These are phyloP conservation scores for Rhodotorula glutinis DNA, from an alignment of 1,284 basidiomycete genomes.

Conservation along the genomic window DNA sequence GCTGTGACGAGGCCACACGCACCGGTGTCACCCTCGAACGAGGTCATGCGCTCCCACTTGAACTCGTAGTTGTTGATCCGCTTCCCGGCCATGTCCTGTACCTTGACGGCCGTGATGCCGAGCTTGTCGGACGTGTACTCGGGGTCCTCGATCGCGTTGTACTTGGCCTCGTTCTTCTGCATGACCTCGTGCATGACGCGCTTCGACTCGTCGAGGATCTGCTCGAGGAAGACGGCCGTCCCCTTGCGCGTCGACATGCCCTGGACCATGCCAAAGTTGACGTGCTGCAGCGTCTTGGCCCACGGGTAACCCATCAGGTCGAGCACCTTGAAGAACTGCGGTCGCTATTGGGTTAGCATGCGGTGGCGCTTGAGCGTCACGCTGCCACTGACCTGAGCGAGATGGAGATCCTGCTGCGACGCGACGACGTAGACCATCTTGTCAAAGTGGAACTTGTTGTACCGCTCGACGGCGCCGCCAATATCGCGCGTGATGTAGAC, in stretches of 20 bases:
- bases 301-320: constrained; percentile 85
- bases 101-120: constrained; percentile 94
- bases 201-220: constrained; percentile 88
- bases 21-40: constrained; percentile 95
- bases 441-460: constrained; percentile 89
- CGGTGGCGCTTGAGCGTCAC: too few species aligned
- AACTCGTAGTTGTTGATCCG: constrained; percentile 95
- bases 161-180: constrained; percentile 91
- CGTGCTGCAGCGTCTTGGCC: constrained; percentile 76
- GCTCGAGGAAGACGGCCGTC: constrained; percentile 90
- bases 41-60: constrained; percentile 91
- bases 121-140: constrained; percentile 77
- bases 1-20: constrained; percentile 21
- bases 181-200: constrained; percentile 96
- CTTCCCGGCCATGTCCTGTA: constrained; percentile 96
- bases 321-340: constrained; percentile 84
- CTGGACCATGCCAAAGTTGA: constrained; percentile 71
- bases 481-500: constrained; percentile 99
- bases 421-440: constrained; percentile 71
- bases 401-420: constrained; percentile 88
- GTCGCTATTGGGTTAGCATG: too few species aligned
- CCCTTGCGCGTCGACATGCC: constrained; percentile 98
- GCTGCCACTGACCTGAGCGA: constrained; percentile 59
- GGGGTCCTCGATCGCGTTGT: constrained; percentile 82
- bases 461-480: constrained; percentile 87